A percentile compares a stretch with the other conserved stretches of the same genome.
These are phyloP conservation scores for Cyanodermella asteris DNA, from an alignment of 2,329 filamentous ascomycete species.

Conservation along the genomic window DNA sequence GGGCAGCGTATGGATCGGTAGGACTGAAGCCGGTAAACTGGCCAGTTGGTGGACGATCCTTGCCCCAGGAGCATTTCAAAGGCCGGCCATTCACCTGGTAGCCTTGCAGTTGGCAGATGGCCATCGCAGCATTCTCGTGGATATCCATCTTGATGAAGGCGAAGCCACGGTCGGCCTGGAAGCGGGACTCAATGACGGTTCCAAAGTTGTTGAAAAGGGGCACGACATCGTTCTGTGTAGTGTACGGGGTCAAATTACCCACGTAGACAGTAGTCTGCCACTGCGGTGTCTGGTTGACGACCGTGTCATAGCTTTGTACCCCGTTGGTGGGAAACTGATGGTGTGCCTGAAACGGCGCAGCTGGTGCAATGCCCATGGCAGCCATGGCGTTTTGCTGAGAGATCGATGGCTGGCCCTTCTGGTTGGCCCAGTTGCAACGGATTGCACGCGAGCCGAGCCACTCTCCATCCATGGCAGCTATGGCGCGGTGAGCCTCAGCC, in stretches of 20 bases:
- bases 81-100: conserved; percentile 96
- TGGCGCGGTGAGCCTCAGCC: conserved; percentile 77
- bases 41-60: conserved; percentile 80
- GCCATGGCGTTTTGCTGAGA: conserved; percentile 94
- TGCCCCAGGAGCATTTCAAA: conserved; percentile 98
- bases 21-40: conserved; percentile 69
- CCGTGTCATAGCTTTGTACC: conserved; percentile 93
- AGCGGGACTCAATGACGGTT: conserved; percentile 88
- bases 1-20: conserved; percentile 48
- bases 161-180: conserved; percentile 94
- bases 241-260: conserved; percentile 93
- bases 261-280: conserved; percentile 99
- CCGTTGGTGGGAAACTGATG: conserved; percentile 96
- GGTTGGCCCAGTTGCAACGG: conserved; percentile 99
- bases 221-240: conserved; percentile 88
- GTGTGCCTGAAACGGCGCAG: conserved; percentile 87
- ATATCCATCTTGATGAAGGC: conserved; percentile 99
- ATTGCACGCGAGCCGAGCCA: conserved; percentile 97
- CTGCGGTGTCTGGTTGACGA: conserved; percentile 77
- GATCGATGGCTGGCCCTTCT: conserved; percentile 98
- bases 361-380: conserved; percentile 94
- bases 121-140: conserved; percentile 94
- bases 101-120: conserved; percentile 91
- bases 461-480: conserved; percentile 96
- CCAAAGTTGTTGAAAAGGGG: conserved; percentile 97